Base-by-base conservation (phyloP, 2,329 filamentous ascomycete genomes). In the Purpureocillium lavendulum region DNA sequence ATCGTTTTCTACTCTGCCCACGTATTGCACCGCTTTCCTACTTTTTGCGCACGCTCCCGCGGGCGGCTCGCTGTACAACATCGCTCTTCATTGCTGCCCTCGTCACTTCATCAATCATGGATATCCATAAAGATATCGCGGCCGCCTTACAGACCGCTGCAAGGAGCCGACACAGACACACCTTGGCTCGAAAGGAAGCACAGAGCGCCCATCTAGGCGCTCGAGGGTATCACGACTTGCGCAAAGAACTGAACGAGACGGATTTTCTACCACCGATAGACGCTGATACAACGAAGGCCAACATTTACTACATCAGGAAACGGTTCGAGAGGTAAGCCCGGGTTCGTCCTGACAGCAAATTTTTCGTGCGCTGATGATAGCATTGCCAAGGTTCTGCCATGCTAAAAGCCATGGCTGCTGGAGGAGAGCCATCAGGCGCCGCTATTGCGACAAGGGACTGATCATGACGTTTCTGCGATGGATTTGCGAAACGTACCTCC, bases 391-490 rank as follows among this genome's bases (percentile, higher is more conserved):
- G 29, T 43, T 45, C 17, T 45, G 17, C 21, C 4, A 35, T 30
- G 17, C 21, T 16, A 40, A 39, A 33, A 12, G 41, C 16, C 18
- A 45, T 15, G 28, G 44, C 28, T 10, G 38, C 30, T 52, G 33
- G 47, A 36, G 36, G 28, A 42, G 16, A 28, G 47, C 41, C 15
- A 45, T 51, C 30, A 40, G 30, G 17, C 32, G 35, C 28, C 16
- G 43, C 43, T 46, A 46, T 37, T 55, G 39, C 40, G 34, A 43
- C 18, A 52, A 50, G 29, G 45, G 52, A 15, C 44, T 34, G n/a
- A 52, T 53, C 16, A 53, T 54, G 35, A 45, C 34, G 3, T 53
- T 54, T 41, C 45, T 54, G 5, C 15, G 45, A 33, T 53, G 35
- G 47, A 54, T 52, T 33, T 54, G 35, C 33, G 32, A 49, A 36